Percentiles rank a stretch among this genome's conserved stretches.
phyloP scores from a whole-genome alignment of 768 basidiomycete species.

The Gelatoporia subvermispora region DNA sequence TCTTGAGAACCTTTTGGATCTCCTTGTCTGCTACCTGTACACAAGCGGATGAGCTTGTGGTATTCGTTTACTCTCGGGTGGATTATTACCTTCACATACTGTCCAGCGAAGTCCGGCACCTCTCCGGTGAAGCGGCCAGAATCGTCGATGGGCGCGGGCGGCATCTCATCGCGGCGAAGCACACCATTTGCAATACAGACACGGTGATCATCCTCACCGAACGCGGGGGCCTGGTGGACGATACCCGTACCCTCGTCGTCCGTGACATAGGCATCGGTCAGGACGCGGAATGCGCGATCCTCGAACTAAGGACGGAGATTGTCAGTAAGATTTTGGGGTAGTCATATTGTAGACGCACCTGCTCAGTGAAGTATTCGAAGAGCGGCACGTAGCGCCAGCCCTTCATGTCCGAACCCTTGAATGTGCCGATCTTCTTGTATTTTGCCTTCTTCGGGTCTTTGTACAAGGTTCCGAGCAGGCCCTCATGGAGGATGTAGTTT shows the following conservation, averaged over 20 bases:
- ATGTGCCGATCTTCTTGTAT: slow-evolving; percentile 84
- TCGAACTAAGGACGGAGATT: slow-evolving; percentile 56
- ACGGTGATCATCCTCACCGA: slow-evolving; percentile 98
- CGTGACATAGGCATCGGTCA: slow-evolving; percentile 91
- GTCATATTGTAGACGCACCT: slow-evolving; percentile 43
- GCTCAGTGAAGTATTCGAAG: slow-evolving; percentile 95
- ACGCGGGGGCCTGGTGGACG: slow-evolving; percentile 97
- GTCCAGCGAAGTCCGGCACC: slow-evolving; percentile 85
- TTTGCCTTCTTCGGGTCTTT: slow-evolving; percentile 98
- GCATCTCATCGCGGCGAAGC: slow-evolving; percentile 83
- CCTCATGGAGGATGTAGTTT: slow-evolving; percentile 91
- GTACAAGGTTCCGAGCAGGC: slow-evolving; percentile 81
- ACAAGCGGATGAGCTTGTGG: neutral
- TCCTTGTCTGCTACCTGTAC: slow-evolving; percentile 84
- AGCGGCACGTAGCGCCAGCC: slow-evolving; percentile 94
- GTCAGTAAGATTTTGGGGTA: neutral
- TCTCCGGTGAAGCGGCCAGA: slow-evolving; percentile 81
- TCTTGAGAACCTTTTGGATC: slow-evolving; percentile 87
- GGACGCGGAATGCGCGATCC: slow-evolving; percentile 84
- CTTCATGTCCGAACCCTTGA: slow-evolving; percentile 89
- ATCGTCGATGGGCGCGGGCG: slow-evolving; percentile 95
- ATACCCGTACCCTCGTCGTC: slow-evolving; percentile 94
- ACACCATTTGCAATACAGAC: slow-evolving; percentile 83
- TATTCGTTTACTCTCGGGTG: no score
- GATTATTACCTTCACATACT: slow-evolving; percentile 73